Conservation (phyloP, 192 early-diverging fungal species). For the Backusella morwellensis region DNA sequence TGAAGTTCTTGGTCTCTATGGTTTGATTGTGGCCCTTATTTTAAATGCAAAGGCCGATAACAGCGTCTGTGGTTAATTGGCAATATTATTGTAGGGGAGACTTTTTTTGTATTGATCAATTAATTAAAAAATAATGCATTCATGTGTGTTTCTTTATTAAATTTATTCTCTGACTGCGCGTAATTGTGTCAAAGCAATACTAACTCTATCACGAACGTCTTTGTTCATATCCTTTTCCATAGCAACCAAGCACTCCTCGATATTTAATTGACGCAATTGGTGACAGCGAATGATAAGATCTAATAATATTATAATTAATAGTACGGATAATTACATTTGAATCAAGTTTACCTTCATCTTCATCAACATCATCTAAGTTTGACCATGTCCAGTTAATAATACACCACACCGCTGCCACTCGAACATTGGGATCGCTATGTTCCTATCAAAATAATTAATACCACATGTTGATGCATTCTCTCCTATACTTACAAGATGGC, state of each 20-base stretch:
- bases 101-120: background rate
- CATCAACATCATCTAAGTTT: constrained; percentile 45
- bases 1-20: constrained; percentile 85
- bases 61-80: background rate
- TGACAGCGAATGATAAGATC: constrained; percentile 45
- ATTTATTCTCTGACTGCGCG: background rate
- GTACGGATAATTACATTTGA: constrained; percentile 1
- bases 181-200: constrained; percentile 63
- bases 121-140: background rate
- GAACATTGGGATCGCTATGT: constrained; percentile 56
- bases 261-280: constrained; percentile 50
- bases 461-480: background rate
- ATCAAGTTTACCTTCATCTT: background rate
- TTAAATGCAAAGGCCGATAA: constrained; percentile 73
- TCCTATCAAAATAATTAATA: constrained; percentile 26
- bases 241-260: constrained; percentile 52
- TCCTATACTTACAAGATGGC: constrained; percentile 36
- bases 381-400: constrained; percentile 75
- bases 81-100: background rate
- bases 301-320: background rate
- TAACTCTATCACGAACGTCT: constrained; percentile 73
- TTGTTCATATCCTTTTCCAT: constrained; percentile 56
- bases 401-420: constrained; percentile 67
- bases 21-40: constrained; percentile 83
- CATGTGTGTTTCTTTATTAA: background rate